phyloP scores from a whole-genome alignment of 2,329 filamentous ascomycete genomes.

The Beauveria asiatica region DNA sequence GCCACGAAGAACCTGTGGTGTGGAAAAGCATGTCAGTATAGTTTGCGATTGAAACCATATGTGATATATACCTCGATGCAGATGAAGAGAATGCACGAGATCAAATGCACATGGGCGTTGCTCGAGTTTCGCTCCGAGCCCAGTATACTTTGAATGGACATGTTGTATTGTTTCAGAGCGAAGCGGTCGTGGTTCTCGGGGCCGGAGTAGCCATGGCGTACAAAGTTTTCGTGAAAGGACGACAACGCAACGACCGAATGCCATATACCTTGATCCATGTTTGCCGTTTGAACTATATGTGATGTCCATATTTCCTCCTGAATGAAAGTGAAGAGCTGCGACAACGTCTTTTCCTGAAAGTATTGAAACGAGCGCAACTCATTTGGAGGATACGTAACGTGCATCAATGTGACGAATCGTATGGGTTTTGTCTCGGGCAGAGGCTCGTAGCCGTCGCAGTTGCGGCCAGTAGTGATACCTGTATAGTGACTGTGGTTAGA shows the following conservation, averaged over 20 bases:
- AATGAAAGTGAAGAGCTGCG: slow-evolving; percentile 6
- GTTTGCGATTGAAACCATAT: neutral
- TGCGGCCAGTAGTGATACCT: slow-evolving; percentile 8
- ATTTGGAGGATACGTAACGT: neutral
- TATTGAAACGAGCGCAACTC: slow-evolving; percentile 10
- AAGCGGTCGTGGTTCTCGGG: neutral
- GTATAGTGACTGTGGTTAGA: neutral
- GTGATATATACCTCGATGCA: slow-evolving; percentile 6
- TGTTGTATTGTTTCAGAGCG: slow-evolving; percentile 10
- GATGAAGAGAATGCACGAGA: slow-evolving; percentile 10
- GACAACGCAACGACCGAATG: slow-evolving; percentile 7
- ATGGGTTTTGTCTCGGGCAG: neutral
- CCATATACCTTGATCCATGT: slow-evolving; percentile 4
- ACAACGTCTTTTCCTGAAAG: slow-evolving; percentile 6
- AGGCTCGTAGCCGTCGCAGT: slow-evolving; percentile 7
- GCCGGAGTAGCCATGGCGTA: neutral
- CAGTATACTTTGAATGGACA: slow-evolving; percentile 7
- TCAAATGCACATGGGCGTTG: slow-evolving; percentile 7
- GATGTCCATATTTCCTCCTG: slow-evolving; percentile 8
- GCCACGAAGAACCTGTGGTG: neutral
- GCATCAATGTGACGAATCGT: slow-evolving; percentile 3
- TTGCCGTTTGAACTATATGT: neutral
- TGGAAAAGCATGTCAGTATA: neutral
- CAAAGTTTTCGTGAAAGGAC: slow-evolving; percentile 5
- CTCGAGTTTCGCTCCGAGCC: neutral